A percentile compares a stretch with the other conserved stretches of the same genome.
Conservation (phyloP, 345 rosid species). For the Adansonia digitata region DNA sequence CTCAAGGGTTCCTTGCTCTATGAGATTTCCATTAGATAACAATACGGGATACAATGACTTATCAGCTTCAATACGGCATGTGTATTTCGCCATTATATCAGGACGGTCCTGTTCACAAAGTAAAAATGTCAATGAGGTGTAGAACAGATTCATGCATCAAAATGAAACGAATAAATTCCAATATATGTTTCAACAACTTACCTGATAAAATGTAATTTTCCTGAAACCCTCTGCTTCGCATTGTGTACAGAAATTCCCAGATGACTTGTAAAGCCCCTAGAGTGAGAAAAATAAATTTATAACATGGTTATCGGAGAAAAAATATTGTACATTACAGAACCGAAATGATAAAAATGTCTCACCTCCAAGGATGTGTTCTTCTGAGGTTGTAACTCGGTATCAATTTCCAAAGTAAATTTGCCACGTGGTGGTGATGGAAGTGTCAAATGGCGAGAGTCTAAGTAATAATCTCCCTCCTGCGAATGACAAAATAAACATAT, state of each 20-base stretch:
- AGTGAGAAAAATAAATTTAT: conserved; percentile 6
- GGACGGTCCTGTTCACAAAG: conserved; percentile 76
- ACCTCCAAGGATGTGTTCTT: conserved; percentile 93
- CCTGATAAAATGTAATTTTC: conserved; percentile 94
- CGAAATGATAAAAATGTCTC: conserved; percentile 11
- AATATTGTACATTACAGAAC: background rate
- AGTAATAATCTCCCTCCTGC: conserved; percentile 61
- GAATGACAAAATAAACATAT: background rate
- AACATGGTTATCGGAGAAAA: background rate
- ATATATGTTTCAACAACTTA: conserved; percentile 18
- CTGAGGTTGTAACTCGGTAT: conserved; percentile 80
- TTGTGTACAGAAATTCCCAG: conserved; percentile 94
- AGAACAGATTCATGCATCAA: conserved; percentile 12
- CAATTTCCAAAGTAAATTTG: conserved; percentile 69
- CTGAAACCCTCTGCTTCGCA: conserved; percentile 99
- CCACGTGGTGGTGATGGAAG: conserved; percentile 61
- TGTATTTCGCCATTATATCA: conserved; percentile 95
- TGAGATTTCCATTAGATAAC: conserved; percentile 92
- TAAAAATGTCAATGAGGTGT: conserved; percentile 12
- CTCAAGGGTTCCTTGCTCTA: conserved; percentile 76
- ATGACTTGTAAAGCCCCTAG: conserved; percentile 94
- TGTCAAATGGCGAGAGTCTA: conserved; percentile 69
- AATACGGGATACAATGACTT: conserved; percentile 84
- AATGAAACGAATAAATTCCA: conserved; percentile 8
- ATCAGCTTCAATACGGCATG: conserved; percentile 89